Base-by-base conservation (phyloP, 108 stramenopile genomes). In the Pseudonitzschia delicatissima region DNA sequence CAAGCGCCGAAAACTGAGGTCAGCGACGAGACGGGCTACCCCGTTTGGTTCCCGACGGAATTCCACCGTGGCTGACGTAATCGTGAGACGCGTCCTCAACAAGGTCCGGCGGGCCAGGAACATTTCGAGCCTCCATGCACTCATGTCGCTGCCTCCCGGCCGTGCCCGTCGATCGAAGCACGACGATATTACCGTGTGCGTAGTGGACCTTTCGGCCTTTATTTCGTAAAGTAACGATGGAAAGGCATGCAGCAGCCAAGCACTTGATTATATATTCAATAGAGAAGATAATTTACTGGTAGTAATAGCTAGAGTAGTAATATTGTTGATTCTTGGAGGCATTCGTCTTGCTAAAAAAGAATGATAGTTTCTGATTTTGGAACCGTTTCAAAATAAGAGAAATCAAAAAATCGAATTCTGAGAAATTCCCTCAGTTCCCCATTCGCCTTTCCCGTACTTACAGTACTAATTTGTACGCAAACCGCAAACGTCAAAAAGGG, bases 161-260 rank as follows among this genome's bases (percentile, higher is more conserved):
- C 76, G 87, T 42, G 87, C 84, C 21, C 74, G 93, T 12, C 83
- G 93, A 62, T 82, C 83, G 9, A 94, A 90, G 65, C 93, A 94
- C 70, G 93, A 94, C 69, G 93, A 94, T 77, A 91, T 94, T 42
- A 94, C 93, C 6, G 82, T 83, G 3, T 77, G 71, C 49, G 93
- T 94, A 27, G 83, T 94, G 15, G 93, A 94, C 57, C 71, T 94
- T 18, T 78, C 83, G 4, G 80, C 77, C 12, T 86, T 82, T 49
- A 72, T 82, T 3, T 80, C 69, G 25, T 82, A 77, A 68, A 33
- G 11, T 11, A 55, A 55, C 8, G 53, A 33, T 27, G 53, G 29
- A 13, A 31, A 33, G 13, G 12, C 8, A 9, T 11, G 12, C 25
- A 26, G 50, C 50, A 23, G 13, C 23, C 21, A 51, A 25, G 20